Evolutionary conservation across 2,329 filamentous ascomycete species (phyloP).

Genomic region (Xylariaceae sp.): DNA sequence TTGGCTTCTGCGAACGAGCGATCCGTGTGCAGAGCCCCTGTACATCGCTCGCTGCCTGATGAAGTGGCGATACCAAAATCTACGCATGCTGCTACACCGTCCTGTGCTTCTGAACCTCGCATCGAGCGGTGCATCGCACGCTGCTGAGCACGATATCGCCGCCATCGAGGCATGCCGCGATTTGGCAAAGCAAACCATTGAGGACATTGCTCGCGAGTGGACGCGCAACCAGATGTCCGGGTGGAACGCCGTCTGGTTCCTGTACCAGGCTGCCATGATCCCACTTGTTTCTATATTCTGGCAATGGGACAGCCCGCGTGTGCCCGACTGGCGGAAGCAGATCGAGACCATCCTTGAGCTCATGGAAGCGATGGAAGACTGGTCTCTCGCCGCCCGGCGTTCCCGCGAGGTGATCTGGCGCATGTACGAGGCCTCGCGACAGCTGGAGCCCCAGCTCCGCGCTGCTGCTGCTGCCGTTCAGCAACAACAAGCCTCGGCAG

Average conservation of each 20-base stretch:
- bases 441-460: slow-evolving; percentile 33
- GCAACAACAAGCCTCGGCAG: slow-evolving; percentile 21
- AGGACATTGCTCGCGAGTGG: slow-evolving; percentile 66
- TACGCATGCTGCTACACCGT: slow-evolving; percentile 70
- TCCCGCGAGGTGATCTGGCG: slow-evolving; percentile 58
- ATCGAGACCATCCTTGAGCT: slow-evolving; percentile 55
- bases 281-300: slow-evolving; percentile 70
- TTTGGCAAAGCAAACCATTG: slow-evolving; percentile 64
- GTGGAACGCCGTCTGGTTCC: slow-evolving; percentile 78
- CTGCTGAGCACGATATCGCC: slow-evolving; percentile 56
- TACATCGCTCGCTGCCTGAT: slow-evolving; percentile 67
- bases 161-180: slow-evolving; percentile 65
- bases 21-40: slow-evolving; percentile 65
- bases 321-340: slow-evolving; percentile 50
- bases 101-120: slow-evolving; percentile 65
- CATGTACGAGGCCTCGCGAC: slow-evolving; percentile 54
- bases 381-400: slow-evolving; percentile 57
- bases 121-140: slow-evolving; percentile 46
- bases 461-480: slow-evolving; percentile 28
- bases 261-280: slow-evolving; percentile 76
- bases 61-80: slow-evolving; percentile 77
- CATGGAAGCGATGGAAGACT: slow-evolving; percentile 59
- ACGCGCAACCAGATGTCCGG: slow-evolving; percentile 69
- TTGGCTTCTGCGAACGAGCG: slow-evolving; percentile 56
- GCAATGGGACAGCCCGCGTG: slow-evolving; percentile 49